Percentiles rank a stretch among this genome's conserved stretches.
Conservation (phyloP, 1,284 basidiomycete genomes). For the Flammula alnicola region DNA sequence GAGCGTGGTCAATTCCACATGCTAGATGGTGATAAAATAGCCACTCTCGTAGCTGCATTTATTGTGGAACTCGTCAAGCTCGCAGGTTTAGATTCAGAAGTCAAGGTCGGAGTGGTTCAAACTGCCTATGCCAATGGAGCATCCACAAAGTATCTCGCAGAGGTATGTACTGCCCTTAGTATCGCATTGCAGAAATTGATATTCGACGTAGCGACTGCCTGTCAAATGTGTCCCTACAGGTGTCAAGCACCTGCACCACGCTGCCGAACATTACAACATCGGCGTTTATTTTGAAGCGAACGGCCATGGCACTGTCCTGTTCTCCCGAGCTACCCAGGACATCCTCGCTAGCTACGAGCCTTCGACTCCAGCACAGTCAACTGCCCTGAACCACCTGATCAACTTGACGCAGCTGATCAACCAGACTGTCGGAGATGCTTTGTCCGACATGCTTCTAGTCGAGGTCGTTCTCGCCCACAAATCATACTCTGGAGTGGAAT, state of each 20-base stretch:
- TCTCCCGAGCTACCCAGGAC: slow-evolving; percentile 77
- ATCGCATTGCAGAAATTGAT: slow-evolving; percentile 1
- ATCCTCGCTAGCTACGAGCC: slow-evolving; percentile 70
- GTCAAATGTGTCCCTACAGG: slow-evolving; percentile 97
- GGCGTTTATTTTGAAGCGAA: slow-evolving; percentile 99
- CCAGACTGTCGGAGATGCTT: slow-evolving; percentile 97
- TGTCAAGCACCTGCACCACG: slow-evolving; percentile 98
- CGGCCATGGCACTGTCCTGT: slow-evolving; percentile 97
- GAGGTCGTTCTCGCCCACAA: slow-evolving; percentile 91
- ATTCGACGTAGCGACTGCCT: slow-evolving; percentile 72
- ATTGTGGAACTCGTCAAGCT: slow-evolving; percentile 89
- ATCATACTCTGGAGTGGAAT: slow-evolving; percentile 84
- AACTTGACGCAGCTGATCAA: slow-evolving; percentile 91
- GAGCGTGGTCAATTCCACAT: slow-evolving; percentile 82
- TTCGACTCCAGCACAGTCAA: slow-evolving; percentile 78
- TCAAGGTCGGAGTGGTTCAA: slow-evolving; percentile 94
- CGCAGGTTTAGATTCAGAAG: slow-evolving; percentile 72
- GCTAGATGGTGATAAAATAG: slow-evolving; percentile 99
- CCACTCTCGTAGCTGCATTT: slow-evolving; percentile 91
- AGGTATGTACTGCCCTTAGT: slow-evolving; percentile 49
- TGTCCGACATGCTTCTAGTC: slow-evolving; percentile 96
- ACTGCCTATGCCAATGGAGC: slow-evolving; percentile 99
- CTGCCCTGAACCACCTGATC: slow-evolving; percentile 77
- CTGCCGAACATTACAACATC: slow-evolving; percentile 91
- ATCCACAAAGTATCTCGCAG: slow-evolving; percentile 90